Conservation (phyloP, 2,329 filamentous ascomycete genomes). For the Dothistroma septosporum region DNA sequence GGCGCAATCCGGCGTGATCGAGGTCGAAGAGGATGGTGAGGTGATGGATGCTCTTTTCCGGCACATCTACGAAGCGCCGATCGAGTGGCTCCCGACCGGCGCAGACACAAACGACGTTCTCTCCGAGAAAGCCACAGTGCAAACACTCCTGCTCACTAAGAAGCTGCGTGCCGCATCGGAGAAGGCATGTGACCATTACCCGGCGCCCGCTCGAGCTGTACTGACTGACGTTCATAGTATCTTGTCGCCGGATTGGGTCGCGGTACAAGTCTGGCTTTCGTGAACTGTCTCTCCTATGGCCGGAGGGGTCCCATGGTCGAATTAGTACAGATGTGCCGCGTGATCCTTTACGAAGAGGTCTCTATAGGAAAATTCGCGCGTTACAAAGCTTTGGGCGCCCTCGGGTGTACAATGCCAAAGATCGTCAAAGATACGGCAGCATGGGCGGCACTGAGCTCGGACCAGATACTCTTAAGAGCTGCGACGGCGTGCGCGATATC, state of each 20-base stretch:
- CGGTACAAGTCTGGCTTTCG: neutral
- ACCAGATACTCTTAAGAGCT: too few relatives aligned
- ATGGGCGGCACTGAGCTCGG: too few relatives aligned
- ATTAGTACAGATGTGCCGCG: too few relatives aligned
- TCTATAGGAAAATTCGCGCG: too few relatives aligned
- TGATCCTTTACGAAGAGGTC: too few relatives aligned
- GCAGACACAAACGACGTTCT: neutral
- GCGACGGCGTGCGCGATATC: too few relatives aligned
- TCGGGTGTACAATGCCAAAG: too few relatives aligned
- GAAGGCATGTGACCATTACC: neutral
- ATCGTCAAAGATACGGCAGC: too few relatives aligned
- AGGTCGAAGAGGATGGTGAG: neutral
- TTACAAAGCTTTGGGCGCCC: too few relatives aligned
- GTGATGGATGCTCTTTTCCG: constrained; percentile 4
- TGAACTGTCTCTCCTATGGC: too few relatives aligned
- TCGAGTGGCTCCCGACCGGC: neutral
- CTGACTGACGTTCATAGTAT: neutral
- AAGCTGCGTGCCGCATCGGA: neutral
- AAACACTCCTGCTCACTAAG: neutral
- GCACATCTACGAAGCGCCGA: constrained; percentile 1
- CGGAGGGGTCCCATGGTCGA: too few relatives aligned
- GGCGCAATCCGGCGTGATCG: neutral
- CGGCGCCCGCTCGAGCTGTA: neutral
- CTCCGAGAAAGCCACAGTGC: neutral
- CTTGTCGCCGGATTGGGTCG: neutral